phyloP scores from a whole-genome alignment of 2,329 filamentous ascomycete genomes.

The Exophiala lecanii-corni region DNA sequence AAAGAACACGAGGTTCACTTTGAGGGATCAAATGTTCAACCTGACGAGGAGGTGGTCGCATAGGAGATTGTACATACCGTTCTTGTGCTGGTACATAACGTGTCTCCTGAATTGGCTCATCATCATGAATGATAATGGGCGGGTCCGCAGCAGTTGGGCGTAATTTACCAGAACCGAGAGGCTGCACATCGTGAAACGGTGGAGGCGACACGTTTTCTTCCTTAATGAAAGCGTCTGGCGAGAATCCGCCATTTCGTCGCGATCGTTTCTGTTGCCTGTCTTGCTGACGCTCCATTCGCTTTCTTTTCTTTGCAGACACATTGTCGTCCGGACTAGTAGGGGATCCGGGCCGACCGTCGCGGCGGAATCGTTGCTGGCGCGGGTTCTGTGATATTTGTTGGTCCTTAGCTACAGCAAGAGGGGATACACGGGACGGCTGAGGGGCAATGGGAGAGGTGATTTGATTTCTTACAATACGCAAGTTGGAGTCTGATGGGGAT shows the following conservation, averaged over 20 bases:
- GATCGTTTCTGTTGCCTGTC: conserved; percentile 27
- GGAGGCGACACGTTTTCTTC: conserved; percentile 60
- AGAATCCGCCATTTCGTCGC: conserved; percentile 30
- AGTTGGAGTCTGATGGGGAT: conserved; percentile 34
- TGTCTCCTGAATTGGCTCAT: conserved; percentile 32
- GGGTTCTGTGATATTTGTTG: conserved; percentile 52
- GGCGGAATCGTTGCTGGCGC: conserved; percentile 36
- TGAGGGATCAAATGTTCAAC: conserved; percentile 29
- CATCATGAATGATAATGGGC: conserved; percentile 46
- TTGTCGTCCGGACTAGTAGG: conserved; percentile 26
- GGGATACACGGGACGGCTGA: conserved; percentile 66
- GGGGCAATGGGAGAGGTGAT: conserved; percentile 70
- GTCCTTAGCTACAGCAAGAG: conserved; percentile 50
- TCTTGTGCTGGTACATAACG: conserved; percentile 23
- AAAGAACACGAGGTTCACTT: conserved; percentile 35
- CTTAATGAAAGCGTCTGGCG: conserved; percentile 53
- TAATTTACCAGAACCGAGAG: conserved; percentile 36
- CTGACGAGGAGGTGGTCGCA: conserved; percentile 20
- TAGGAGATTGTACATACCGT: conserved; percentile 26
- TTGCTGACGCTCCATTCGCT: conserved; percentile 41
- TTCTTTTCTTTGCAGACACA: conserved; percentile 48
- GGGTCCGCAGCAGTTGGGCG: conserved; percentile 37
- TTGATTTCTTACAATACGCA: conserved; percentile 67
- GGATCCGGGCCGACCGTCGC: conserved; percentile 39
- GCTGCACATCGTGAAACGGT: conserved; percentile 45